Evolutionary conservation across 2,329 filamentous ascomycete species (phyloP), one percentile per base, ranked within the genome.

Genomic region (Colletotrichum somersetense): DNA sequence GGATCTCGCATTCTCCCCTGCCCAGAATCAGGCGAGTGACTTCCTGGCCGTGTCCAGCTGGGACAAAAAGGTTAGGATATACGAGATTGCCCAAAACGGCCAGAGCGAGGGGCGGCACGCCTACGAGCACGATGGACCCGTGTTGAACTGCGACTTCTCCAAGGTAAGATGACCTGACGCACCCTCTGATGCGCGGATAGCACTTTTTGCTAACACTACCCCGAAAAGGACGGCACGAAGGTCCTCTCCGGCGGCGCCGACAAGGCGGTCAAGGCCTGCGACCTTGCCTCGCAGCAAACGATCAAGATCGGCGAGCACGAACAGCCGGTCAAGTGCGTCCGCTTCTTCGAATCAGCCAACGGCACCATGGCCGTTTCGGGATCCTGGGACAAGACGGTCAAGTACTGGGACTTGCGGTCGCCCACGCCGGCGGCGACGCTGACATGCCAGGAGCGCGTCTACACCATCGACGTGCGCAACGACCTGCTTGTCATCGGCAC

Each of bases 21-120:
- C 78, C 78, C 84, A 73, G 78, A 86, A 80, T 78, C 80, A 81
- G 78, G 87, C 87, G 65, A 88, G 84, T 75, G 94, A 98, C 77
- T 93, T 97, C 80, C 87, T 99, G 23, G 95, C 96, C 33, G 93
- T 98, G 46, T 87, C 94, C 59, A 97, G 94, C 77, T 99, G 96
- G 96, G 96, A 99, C 84, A 97, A 97, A 86, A 97, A 97, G 82
- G 94, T 98, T 74, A 92, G 95, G 79, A 96, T 99, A 80, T 99
- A 98, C 84, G 94, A 98, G 82, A 94, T 98, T 80, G 90, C 92
- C 75, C 84, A 83, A 68, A 90, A 90, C 75, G 94, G 95, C 55
- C 89, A 93, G 79, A 96, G 93, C 78, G 90, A 94, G 80, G 95
- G 94, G 62, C 96, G 95, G 79, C 94, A 94, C 74, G 85, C 92